phyloP scores from a whole-genome alignment of 1,284 basidiomycete genomes.

The Ganoderma resinaceum region DNA sequence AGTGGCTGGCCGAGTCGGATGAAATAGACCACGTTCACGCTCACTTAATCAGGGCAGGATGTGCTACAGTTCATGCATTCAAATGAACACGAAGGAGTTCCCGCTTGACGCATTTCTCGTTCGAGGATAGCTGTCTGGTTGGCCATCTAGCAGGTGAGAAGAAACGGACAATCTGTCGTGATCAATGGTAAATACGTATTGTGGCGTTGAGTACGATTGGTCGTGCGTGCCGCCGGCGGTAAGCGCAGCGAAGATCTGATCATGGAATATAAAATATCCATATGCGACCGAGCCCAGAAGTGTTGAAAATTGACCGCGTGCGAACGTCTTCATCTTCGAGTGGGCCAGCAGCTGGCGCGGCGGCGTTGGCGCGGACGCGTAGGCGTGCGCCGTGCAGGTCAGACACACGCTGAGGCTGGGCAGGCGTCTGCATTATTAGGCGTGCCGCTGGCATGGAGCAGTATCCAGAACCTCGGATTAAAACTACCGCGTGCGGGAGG shows the following conservation, averaged over 20 bases:
- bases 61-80: too few relatives aligned
- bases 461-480: conserved; percentile 8
- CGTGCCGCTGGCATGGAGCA: neutral
- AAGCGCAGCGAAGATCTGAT: neutral
- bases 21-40: too few relatives aligned
- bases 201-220: neutral
- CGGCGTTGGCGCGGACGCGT: too few relatives aligned
- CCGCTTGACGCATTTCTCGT: too few relatives aligned
- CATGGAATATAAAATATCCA: neutral
- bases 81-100: too few relatives aligned
- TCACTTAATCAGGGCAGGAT: too few relatives aligned
- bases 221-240: neutral
- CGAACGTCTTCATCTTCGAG: too few relatives aligned
- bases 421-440: neutral
- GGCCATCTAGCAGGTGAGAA: neutral
- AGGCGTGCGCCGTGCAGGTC: too few relatives aligned
- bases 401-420: too few relatives aligned
- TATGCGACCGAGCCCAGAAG: neutral
- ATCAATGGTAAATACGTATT: neutral
- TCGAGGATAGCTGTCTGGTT: too few relatives aligned
- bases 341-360: too few relatives aligned
- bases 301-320: neutral
- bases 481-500: neutral
- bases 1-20: too few relatives aligned
- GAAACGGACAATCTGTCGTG: neutral